phyloP scores from a whole-genome alignment of 305 asterid genomes.

The Solanum hybrid region DNA sequence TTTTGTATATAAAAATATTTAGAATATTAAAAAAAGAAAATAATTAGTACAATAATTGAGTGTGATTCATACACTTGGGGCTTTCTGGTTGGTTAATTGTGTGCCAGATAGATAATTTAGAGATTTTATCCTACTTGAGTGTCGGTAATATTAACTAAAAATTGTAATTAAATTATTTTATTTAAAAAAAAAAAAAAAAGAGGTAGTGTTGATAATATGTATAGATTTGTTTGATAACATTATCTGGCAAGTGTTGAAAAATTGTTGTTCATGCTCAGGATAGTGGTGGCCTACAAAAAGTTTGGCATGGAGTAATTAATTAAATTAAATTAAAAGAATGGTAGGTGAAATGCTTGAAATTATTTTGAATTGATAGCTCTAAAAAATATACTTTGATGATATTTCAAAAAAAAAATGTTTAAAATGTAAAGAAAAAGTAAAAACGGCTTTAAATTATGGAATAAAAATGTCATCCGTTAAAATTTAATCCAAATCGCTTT shows the following conservation, averaged over 20 bases:
- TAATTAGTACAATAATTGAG: not conserved
- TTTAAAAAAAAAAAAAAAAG: not conserved
- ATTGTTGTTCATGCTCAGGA: not conserved
- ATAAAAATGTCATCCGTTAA: too few species aligned
- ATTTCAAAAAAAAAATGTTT: too few species aligned
- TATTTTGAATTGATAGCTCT: not conserved
- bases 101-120: not conserved
- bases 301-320: not conserved
- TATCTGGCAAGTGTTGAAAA: not conserved
- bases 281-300: slow-evolving; percentile 2
- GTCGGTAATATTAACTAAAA: not conserved
- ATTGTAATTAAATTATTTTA: not conserved
- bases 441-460: not conserved
- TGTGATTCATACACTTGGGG: not conserved
- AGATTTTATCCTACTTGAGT: not conserved
- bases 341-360: not conserved
- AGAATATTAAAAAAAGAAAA: not conserved
- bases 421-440: too few species aligned
- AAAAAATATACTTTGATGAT: not conserved
- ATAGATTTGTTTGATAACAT: not conserved
- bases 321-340: not conserved
- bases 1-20: not conserved
- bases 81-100: not conserved
- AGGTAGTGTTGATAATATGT: not conserved
- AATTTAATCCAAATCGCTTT: not conserved